Conservation (phyloP, 2,329 filamentous ascomycete genomes). For the Colletotrichum endophyticum region DNA sequence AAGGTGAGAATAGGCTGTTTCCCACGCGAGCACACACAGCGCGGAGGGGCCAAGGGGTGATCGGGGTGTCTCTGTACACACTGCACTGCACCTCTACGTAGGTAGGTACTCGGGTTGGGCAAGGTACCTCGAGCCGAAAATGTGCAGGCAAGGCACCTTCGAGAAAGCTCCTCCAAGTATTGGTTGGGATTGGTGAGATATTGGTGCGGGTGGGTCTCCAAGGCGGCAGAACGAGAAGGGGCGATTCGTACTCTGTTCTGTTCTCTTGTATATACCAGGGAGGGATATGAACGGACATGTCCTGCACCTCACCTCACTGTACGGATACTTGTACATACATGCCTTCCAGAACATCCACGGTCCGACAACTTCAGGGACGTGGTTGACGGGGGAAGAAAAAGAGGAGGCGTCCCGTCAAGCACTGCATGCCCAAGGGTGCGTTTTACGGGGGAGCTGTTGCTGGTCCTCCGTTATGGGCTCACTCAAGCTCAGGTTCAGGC, state of each 20-base stretch:
- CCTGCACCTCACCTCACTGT: not conserved
- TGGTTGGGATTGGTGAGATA: conserved; percentile 14
- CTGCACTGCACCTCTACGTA: not conserved
- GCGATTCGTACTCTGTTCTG: not conserved
- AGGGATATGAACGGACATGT: not conserved
- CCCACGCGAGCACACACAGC: conserved; percentile 16
- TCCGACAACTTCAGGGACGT: not conserved
- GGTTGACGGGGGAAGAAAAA: not conserved
- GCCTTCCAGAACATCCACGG: not conserved
- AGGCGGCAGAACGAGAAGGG: not conserved
- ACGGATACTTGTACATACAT: not conserved
- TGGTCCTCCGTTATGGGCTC: not conserved
- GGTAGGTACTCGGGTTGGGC: not conserved
- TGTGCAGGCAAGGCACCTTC: not conserved
- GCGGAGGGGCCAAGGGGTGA: conserved; percentile 13
- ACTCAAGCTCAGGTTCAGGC: not conserved
- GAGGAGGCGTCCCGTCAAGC: not conserved
- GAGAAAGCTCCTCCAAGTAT: not conserved
- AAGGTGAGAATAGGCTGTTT: conserved; percentile 14
- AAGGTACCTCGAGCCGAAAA: not conserved
- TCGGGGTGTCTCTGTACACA: not conserved
- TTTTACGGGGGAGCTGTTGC: not conserved
- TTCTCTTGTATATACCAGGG: not conserved
- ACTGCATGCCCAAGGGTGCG: not conserved
- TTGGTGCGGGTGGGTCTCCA: conserved; percentile 14